Evolutionary conservation across 257 asterid species (phyloP), one percentile per base, ranked within the genome.

Genomic region (Solanum megistacrolobum): DNA sequence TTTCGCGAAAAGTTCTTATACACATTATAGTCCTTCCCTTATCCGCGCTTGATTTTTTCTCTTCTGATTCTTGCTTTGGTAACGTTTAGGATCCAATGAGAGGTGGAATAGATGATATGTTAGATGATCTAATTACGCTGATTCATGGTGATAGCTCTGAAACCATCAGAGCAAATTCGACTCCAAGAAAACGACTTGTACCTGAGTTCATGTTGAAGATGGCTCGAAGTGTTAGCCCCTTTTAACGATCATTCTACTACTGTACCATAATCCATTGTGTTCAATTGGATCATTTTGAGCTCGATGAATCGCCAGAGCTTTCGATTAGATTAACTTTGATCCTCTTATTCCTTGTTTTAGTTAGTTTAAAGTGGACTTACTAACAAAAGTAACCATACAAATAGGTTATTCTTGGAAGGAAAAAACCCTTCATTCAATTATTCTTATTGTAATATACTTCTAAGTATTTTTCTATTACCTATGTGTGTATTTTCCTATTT

Each of bases 31-130:
- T 41, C 13, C 35, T 68, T 84, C 35, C 25, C 8, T 29, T 36
- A 62, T 27, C 13, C 27, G 16, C 14, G 13, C 1, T 43, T 60
- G 0, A 9, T 8, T 6, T 12, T 43, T 65, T 6, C 5, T 0
- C 23, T 35, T 73, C 48, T 87, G 43, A 62, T 84, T 35, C 12
- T 89, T 85, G 34, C 38, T 69, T 29, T 89, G 86, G 52, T 83
- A 12, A 84, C 41, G n/a, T 41, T 78, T 89, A 97, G 99, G 99
- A 97, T 89, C 99, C 99, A 12, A 96, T 96, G 99, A 94, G 99
- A 92, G 99, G 99, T 9, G 98, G 99, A 12, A 92, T 66, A 87
- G 98, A 97, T 83, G 93, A 91, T 2, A 75, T 95, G 96, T 92
- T 94, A 74, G 96, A 95, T 90, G 98, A 97, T 91, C 79, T 97